Evolutionary conservation across 768 basidiomycete species (phyloP).

Genomic region (Tephrocybe sp.): DNA sequence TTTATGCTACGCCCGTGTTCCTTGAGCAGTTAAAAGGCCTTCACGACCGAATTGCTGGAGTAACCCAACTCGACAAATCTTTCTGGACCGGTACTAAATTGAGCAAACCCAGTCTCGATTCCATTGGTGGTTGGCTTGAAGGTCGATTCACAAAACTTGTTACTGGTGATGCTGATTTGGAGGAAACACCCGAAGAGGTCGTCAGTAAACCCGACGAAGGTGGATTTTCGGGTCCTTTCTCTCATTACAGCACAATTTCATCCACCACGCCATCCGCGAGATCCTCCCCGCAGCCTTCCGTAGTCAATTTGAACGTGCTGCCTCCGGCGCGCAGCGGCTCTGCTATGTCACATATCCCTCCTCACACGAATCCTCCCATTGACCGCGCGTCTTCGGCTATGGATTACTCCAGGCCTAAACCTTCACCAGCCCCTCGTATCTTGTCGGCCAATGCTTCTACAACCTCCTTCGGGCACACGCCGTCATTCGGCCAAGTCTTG

Average conservation of each 20-base stretch:
- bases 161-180: slow-evolving; percentile 78
- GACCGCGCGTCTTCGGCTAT: slow-evolving; percentile 78
- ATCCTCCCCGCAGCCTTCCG: slow-evolving; percentile 70
- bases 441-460: slow-evolving; percentile 51
- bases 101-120: slow-evolving; percentile 87
- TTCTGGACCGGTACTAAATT: slow-evolving; percentile 90
- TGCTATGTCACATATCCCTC: slow-evolving; percentile 58
- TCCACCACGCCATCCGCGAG: slow-evolving; percentile 72
- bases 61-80: slow-evolving; percentile 71
- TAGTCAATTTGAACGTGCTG: slow-evolving; percentile 35
- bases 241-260: slow-evolving; percentile 90
- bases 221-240: slow-evolving; percentile 75
- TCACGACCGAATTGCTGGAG: slow-evolving; percentile 71
- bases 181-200: slow-evolving; percentile 37
- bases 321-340: slow-evolving; percentile 66
- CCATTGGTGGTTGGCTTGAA: slow-evolving; percentile 89
- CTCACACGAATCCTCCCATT: slow-evolving; percentile 47
- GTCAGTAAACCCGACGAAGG: slow-evolving; percentile 34
- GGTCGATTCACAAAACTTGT: slow-evolving; percentile 92
- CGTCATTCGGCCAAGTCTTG: slow-evolving; percentile 31
- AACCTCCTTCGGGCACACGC: slow-evolving; percentile 46
- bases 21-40: slow-evolving; percentile 76
- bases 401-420: slow-evolving; percentile 61
- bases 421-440: slow-evolving; percentile 53
- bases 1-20: slow-evolving; percentile 64